Percentiles rank a stretch among this genome's conserved stretches.
phyloP scores from a whole-genome alignment of 148 eudicot species.

The Camellia lanceoleosa region DNA sequence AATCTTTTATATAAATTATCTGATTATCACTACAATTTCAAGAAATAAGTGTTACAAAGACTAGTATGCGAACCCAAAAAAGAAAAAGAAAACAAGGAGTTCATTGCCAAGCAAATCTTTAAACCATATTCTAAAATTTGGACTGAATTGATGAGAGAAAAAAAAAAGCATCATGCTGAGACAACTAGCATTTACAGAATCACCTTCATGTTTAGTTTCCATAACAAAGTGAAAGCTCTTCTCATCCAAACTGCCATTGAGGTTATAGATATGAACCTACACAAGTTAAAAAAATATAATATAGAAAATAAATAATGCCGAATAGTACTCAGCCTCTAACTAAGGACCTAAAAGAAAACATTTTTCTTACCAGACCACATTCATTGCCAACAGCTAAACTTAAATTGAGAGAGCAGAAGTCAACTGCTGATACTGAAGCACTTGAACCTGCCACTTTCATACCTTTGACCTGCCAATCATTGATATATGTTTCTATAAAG shows the following conservation, averaged over 20 bases:
- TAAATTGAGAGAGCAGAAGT: slow-evolving; percentile 46
- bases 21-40: background rate
- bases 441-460: slow-evolving; percentile 37
- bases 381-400: slow-evolving; percentile 70
- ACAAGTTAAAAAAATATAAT: slow-evolving; percentile 19
- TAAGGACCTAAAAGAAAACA: slow-evolving; percentile 5
- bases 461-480: slow-evolving; percentile 44
- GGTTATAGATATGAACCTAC: slow-evolving; percentile 55
- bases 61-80: background rate
- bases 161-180: background rate
- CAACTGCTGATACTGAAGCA: slow-evolving; percentile 50
- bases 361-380: slow-evolving; percentile 60
- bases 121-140: background rate
- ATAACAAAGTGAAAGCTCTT: slow-evolving; percentile 47
- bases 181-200: slow-evolving; percentile 6
- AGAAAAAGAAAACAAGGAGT: background rate
- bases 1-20: background rate
- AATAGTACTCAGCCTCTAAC: background rate
- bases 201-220: slow-evolving; percentile 54
- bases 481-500: too few species aligned
- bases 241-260: slow-evolving; percentile 31
- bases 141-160: background rate
- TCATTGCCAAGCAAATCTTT: background rate
- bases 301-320: slow-evolving; percentile 7
- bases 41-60: background rate